Base-by-base conservation (phyloP, 1,139 yeast genomes). In the Wickerhamomyces sp. region DNA sequence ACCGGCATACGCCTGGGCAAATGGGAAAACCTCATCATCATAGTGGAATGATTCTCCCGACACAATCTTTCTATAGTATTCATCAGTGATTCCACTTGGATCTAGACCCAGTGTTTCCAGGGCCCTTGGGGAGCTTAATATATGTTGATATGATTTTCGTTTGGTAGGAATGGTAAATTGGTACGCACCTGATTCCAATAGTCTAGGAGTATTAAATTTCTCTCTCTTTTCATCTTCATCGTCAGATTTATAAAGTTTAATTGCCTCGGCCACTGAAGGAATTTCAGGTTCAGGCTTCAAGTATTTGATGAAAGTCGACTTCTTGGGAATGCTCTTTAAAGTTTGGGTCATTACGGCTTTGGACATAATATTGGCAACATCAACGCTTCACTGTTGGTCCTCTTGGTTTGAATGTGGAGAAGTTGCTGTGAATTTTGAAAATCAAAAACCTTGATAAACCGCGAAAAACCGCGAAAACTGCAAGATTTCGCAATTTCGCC, bases 1-100 rank as follows among this genome's bases (percentile, higher is more conserved):
- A 2, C 98, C 98, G 1, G 97, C 95, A 57, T 91, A 91, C 0
- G 93, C 86, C 57, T 83, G 89, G 7, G 96, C 76, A 60, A 84
- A 89, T 0, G 97, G 97, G 49, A 76, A 75, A 0, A 84, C 72
- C n/a, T 61, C 64, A 1, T 60, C 58, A 23, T 42, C 38, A 11
- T 59, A 59, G 23, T 58, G 49, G 21, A 72, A 58, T 23, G 59
- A 54, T 39, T 78, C 68, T 3, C 97, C 96, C 40, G 80, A 66
- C 6, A 85, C 76, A 6, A 85, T 61, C 28, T 70, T 61, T 38
- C 67, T 70, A 45, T 73, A 79, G n/a, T 64, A 64, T 0, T 64
- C 60, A 26, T 65, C 52, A 5, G 23, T 40, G 40, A 18, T 50
- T 20, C 42, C 33, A 1, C 38, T 35, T 0, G 61, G 58, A 27